Conservation (phyloP, 2,329 filamentous ascomycete genomes). For the Remersonia thermophila region DNA sequence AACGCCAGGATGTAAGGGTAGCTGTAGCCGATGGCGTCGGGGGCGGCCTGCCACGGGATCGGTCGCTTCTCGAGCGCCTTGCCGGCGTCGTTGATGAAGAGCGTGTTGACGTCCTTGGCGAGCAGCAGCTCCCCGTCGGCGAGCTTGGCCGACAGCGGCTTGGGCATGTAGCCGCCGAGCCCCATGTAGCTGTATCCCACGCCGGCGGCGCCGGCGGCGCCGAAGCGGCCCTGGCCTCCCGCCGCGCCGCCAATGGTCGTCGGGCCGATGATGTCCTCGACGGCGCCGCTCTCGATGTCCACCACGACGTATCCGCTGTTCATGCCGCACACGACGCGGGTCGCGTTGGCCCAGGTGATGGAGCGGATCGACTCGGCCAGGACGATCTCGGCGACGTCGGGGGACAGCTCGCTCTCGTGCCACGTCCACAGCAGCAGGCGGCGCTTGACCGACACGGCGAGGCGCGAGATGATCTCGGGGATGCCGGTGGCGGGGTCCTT, state of each 20-base stretch:
- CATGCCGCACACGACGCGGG: constrained; percentile 78
- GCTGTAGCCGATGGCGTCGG: constrained; percentile 86
- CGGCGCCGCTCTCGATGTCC: constrained; percentile 61
- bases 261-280: constrained; percentile 68
- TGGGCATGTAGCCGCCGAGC: constrained; percentile 80
- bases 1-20: constrained; percentile 90
- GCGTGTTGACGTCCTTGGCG: constrained; percentile 94
- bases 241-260: constrained; percentile 56
- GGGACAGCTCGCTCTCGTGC: constrained; percentile 81
- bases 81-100: constrained; percentile 78
- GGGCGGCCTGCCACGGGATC: constrained; percentile 81
- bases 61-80: constrained; percentile 73
- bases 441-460: constrained; percentile 88
- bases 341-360: constrained; percentile 82
- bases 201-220: constrained; percentile 67
- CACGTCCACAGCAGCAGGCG: constrained; percentile 86
- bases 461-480: constrained; percentile 78
- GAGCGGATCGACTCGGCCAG: constrained; percentile 76
- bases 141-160: constrained; percentile 73
- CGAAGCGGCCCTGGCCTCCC: constrained; percentile 57
- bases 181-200: constrained; percentile 99
- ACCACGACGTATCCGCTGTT: constrained; percentile 85
- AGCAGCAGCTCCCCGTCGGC: constrained; percentile 75
- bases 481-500: constrained; percentile 80
- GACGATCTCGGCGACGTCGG: constrained; percentile 62